These are phyloP conservation scores for Linum tenue DNA, from an alignment of 345 rosid genomes.

Conservation along the genomic window DNA sequence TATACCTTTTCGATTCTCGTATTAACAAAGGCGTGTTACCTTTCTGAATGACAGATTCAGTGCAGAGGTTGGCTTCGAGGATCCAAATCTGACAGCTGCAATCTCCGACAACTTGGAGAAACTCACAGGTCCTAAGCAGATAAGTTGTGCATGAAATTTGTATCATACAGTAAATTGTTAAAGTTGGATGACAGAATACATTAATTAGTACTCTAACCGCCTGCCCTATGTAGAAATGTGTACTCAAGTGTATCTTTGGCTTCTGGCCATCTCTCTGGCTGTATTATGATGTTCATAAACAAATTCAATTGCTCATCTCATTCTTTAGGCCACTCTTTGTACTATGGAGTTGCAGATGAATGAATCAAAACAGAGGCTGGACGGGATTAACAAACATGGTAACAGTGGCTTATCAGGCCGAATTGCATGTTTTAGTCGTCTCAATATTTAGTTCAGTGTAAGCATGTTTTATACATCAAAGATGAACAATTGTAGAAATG, in stretches of 20 bases:
- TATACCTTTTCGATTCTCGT: not conserved
- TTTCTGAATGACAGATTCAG: constrained; percentile 43
- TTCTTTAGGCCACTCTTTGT: too few species aligned
- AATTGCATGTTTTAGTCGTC: too few species aligned
- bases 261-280: not conserved
- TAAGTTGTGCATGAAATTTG: constrained; percentile 42
- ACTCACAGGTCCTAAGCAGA: constrained; percentile 45
- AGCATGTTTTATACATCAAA: too few species aligned
- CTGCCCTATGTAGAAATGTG: constrained; percentile 21
- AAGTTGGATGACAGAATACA: constrained; percentile 14
- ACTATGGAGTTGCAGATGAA: too few species aligned
- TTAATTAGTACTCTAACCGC: not conserved
- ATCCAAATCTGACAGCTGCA: constrained; percentile 69
- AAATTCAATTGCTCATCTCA: too few species aligned
- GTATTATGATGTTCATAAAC: too few species aligned
- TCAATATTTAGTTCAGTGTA: too few species aligned
- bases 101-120: constrained; percentile 76
- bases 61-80: constrained; percentile 71
- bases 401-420: too few species aligned
- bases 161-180: constrained; percentile 27
- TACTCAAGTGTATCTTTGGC: constrained; percentile 13
- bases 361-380: too few species aligned
- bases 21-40: not conserved
- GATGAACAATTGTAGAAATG: too few species aligned
- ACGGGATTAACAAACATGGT: too few species aligned